Percentiles rank a stretch among this genome's conserved stretches.
Evolutionary conservation across 1,284 basidiomycete species (phyloP).

Genomic region (Apiotrichum sp.): DNA sequence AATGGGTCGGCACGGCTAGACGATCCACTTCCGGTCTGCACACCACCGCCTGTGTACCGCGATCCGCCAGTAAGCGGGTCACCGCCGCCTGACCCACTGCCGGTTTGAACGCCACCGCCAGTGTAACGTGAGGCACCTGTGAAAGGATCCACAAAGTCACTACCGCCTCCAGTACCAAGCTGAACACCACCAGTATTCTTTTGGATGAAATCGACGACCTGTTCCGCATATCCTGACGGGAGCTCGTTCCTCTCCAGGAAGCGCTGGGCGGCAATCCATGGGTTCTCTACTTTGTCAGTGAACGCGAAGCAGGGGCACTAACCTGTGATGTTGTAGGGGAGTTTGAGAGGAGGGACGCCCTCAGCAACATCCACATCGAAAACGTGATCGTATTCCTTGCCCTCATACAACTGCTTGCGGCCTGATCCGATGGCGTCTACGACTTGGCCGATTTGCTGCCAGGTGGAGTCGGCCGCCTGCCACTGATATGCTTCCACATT

Average conservation of each 20-base stretch:
- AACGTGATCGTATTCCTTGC: slow-evolving; percentile 96
- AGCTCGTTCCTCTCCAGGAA: slow-evolving; percentile 84
- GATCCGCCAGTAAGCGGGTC: slow-evolving; percentile 39
- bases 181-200: slow-evolving; percentile 74
- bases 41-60: slow-evolving; percentile 20
- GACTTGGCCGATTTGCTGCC: slow-evolving; percentile 94
- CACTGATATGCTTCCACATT: slow-evolving; percentile 83
- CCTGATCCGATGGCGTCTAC: slow-evolving; percentile 85
- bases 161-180: slow-evolving; percentile 52
- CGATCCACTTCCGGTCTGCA: not conserved
- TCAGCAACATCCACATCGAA: slow-evolving; percentile 97
- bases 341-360: slow-evolving; percentile 83
- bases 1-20: slow-evolving; percentile 8
- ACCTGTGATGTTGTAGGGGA: slow-evolving; percentile 89
- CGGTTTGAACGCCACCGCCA: slow-evolving; percentile 23
- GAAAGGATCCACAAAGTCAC: slow-evolving; percentile 78
- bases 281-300: slow-evolving; percentile 63
- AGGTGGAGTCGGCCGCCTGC: slow-evolving; percentile 62
- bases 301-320: slow-evolving; percentile 21
- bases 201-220: slow-evolving; percentile 91
- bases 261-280: slow-evolving; percentile 79
- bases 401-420: slow-evolving; percentile 79
- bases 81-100: slow-evolving; percentile 8
- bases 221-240: slow-evolving; percentile 73
- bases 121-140: slow-evolving; percentile 67